A percentile compares a stretch with the other conserved stretches of the same genome.
Conservation (phyloP, 768 basidiomycete genomes). For the Paxillus rubicundulus region DNA sequence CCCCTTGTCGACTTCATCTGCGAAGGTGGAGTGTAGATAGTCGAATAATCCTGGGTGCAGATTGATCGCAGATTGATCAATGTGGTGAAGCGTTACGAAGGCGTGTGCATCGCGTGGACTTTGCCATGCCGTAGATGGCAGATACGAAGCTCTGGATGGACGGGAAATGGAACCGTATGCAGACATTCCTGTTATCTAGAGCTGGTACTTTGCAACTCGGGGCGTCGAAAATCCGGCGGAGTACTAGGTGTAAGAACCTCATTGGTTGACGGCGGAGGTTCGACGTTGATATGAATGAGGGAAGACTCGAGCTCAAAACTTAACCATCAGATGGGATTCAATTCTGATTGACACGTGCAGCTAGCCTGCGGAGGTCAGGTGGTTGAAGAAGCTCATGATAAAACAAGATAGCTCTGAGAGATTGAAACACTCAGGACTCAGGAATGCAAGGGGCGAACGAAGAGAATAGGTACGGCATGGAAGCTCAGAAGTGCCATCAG, state of each 20-base stretch:
- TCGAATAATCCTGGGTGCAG: conserved; percentile 51
- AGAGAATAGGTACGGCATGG: neutral
- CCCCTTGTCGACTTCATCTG: conserved; percentile 72
- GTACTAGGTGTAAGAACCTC: neutral
- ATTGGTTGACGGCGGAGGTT: neutral
- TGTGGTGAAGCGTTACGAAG: conserved; percentile 35
- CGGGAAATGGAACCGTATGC: conserved; percentile 67
- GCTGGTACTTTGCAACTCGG: neutral
- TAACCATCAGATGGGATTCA: neutral
- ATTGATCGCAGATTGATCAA: conserved; percentile 29
- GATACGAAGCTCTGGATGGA: conserved; percentile 22
- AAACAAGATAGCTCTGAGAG: neutral
- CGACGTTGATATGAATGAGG: neutral
- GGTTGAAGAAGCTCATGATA: neutral
- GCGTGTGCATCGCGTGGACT: conserved; percentile 24
- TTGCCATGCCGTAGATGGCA: conserved; percentile 51
- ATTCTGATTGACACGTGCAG: neutral
- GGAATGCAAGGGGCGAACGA: neutral
- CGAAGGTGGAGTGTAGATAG: conserved; percentile 61
- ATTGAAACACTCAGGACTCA: neutral
- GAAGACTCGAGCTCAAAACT: neutral
- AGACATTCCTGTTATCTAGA: conserved; percentile 44
- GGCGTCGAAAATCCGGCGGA: neutral
- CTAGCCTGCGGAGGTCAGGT: neutral
- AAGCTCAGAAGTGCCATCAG: neutral